Evolutionary conservation across 306 rosid species (phyloP), one percentile per base, ranked within the genome.

Genomic region (Pyrus bretschneideri): DNA sequence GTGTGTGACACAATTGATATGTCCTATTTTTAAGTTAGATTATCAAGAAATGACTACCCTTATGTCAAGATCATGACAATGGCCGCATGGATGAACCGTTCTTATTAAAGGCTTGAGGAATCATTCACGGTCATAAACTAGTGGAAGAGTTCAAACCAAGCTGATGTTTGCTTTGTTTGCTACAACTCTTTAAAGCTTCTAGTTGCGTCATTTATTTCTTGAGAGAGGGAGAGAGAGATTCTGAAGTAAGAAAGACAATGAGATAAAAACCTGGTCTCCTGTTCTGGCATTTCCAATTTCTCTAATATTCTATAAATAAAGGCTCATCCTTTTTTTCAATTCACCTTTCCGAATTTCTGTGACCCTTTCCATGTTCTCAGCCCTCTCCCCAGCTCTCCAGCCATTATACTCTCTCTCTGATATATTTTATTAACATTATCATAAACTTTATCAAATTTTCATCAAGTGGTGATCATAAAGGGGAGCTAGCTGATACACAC

Each of bases 341-440:
- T 83, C 35, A 78, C 78, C 89, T 84, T 90, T 89, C 85, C 79
- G 88, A 90, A 80, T 85, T 78, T 79, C 67, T 78, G 81, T 78
- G 84, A 82, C 81, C 72, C 60, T 49, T 80, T 66, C 75, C 45
- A 65, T 73, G 84, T 80, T 82, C 75, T 73, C 66, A 71, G 49
- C 64, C 81, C n/a, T 46, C 72, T 21, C 79, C 59, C 73, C 77
- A 80, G 72, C 71, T 80, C 94, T 93, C 98, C 86, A 84, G 97
- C 93, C 75, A 83, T 71, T 84, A 80, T 67, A 74, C 77, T 70
- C 80, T 73, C 82, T 78, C 81, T 80, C 75, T 61, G 69, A 80
- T 58, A 77, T 76, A 72, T 25, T 75, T 73, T 79, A 77, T 81
- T 73, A 80, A 66, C 71, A 66, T 82, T 30, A 82, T 60, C 83